Percentiles rank a stretch among this genome's conserved stretches.
Evolutionary conservation across 164 flowering plant genomes (phyloP).

Genomic region (Stephania cephalantha): DNA sequence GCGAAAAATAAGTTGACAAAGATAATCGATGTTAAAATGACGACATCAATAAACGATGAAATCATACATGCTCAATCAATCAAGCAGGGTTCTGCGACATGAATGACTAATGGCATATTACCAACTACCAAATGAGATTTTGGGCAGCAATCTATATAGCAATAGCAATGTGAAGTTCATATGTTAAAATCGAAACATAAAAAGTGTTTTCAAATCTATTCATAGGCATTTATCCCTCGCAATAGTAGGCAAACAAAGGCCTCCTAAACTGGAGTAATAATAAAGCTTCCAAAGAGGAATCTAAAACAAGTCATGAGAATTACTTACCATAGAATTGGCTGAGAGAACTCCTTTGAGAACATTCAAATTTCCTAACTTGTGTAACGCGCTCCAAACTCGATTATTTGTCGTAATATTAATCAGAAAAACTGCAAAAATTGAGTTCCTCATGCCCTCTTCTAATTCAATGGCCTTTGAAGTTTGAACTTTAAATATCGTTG

Average conservation of each 20-base stretch:
- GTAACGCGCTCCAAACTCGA: slow-evolving; percentile 51
- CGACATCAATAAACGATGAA: no score
- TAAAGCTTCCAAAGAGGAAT: neutral
- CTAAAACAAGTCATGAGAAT: neutral
- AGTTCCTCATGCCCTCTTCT: slow-evolving; percentile 13
- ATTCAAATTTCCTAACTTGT: slow-evolving; percentile 8
- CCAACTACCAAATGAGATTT: neutral
- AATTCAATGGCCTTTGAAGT: slow-evolving; percentile 25
- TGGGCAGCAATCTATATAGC: neutral
- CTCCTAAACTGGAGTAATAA: neutral
- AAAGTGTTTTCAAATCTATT: neutral
- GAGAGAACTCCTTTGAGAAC: slow-evolving; percentile 20
- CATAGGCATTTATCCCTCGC: neutral
- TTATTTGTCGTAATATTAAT: slow-evolving; percentile 38
- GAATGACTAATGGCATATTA: neutral
- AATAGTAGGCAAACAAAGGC: neutral
- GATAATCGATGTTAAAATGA: neutral
- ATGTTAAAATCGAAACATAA: neutral
- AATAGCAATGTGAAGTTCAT: neutral
- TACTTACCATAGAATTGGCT: slow-evolving; percentile 33
- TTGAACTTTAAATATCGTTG: slow-evolving; percentile 33
- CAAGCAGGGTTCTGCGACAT: neutral
- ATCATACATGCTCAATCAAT: neutral
- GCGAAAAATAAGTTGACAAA: neutral
- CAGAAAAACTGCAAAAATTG: slow-evolving; percentile 41